These are phyloP conservation scores for Alternaria novae-zelandiae DNA, from an alignment of 2,329 filamentous ascomycete genomes.

Conservation along the genomic window DNA sequence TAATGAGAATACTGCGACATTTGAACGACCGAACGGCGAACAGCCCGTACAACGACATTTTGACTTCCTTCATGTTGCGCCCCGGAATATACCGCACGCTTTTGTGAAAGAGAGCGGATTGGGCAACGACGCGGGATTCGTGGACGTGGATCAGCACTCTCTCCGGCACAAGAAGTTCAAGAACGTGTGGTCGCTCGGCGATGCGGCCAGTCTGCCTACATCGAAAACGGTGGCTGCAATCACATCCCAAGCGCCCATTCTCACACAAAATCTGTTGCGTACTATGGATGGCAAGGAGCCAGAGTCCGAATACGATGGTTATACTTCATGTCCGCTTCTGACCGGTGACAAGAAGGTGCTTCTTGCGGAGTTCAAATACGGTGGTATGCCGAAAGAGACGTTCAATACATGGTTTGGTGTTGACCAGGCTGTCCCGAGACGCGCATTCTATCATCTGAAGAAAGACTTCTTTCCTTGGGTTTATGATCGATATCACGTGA, in stretches of 20 bases:
- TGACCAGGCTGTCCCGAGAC: constrained; percentile 63
- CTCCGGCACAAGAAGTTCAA: constrained; percentile 44
- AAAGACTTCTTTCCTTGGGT: constrained; percentile 73
- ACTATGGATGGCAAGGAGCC: constrained; percentile 34
- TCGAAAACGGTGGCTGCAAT: constrained; percentile 50
- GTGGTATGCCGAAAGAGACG: constrained; percentile 67
- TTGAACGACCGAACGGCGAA: constrained; percentile 31
- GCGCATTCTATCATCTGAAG: constrained; percentile 67
- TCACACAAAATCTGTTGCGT: constrained; percentile 43
- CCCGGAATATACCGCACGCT: constrained; percentile 46
- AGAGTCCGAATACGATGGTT: constrained; percentile 43
- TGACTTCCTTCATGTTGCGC: constrained; percentile 46
- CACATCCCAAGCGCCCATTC: constrained; percentile 44
- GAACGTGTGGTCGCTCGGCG: constrained; percentile 49
- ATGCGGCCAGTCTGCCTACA: constrained; percentile 46
- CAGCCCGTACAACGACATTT: constrained; percentile 39
- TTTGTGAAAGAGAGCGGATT: constrained; percentile 45
- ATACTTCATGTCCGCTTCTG: constrained; percentile 48
- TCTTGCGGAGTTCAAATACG: constrained; percentile 71
- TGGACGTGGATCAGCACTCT: constrained; percentile 45
- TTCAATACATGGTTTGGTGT: constrained; percentile 62
- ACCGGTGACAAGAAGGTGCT: constrained; percentile 66
- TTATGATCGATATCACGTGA: constrained; percentile 65
- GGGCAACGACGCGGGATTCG: constrained; percentile 44
- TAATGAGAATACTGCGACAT: constrained; percentile 46